Evolutionary conservation across 306 rosid genomes (phyloP), one percentile per base, ranked within the genome.

Genomic region (Quercus rubra): DNA sequence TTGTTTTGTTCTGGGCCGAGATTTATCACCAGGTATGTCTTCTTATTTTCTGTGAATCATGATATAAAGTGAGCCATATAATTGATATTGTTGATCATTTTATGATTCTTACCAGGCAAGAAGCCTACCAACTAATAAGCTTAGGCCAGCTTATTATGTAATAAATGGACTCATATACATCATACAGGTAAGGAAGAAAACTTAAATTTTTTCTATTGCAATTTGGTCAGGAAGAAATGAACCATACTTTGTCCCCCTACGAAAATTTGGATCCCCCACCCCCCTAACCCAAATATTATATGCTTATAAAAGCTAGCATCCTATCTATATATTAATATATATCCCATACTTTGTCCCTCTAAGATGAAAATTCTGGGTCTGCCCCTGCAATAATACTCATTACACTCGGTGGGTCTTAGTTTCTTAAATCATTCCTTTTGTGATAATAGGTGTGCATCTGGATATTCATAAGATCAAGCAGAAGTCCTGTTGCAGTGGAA

Each of bases 1-100:
- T 92, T 76, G 90, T 92, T 71, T 82, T 92, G 77, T 91, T 92
- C 84, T 92, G 96, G 96, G 97, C 96, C 15, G 96, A 92, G 91
- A 92, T 92, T 78, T 89, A 89, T 79, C 85, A 91, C 82, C 96
- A 92, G 92, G 97, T 88, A 88, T 68, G 64, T 57, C 70, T 66
- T 69, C 78, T 68, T 79, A 27, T 52, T 27, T 69, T 30, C 68
- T 68, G 55, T 75, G 58, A 25, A 9, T 64, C 77, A 18, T 38
- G 66, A 28, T 61, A 55, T 59, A 55, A 75, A 9, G 49, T 13
- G 30, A 43, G 68, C 27, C 55, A 57, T 76, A 30, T 31, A 38
- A 30, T 46, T 74, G 31, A 55, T 35, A 57, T 63, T 6, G 18
- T n/a, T 76, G 78, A 23, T 74, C 55, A 46, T 66, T 79, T 79